Conservation (phyloP, 768 basidiomycete species). For the Suillus plorans region DNA sequence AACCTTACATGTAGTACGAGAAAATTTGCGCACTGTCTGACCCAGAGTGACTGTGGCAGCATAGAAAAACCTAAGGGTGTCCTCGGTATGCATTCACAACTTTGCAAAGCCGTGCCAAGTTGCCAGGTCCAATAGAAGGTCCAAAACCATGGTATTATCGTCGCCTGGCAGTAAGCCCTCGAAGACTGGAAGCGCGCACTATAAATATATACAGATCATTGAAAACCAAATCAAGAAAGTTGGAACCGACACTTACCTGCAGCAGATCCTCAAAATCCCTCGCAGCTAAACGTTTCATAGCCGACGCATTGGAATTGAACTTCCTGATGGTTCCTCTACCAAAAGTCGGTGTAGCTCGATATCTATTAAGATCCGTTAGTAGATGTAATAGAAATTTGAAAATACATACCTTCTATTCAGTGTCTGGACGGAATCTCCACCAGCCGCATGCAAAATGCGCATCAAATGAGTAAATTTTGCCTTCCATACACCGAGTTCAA, state of each 20-base stretch:
- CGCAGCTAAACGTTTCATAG: too few species aligned
- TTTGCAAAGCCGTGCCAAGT: background rate
- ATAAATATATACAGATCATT: background rate
- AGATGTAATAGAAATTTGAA: background rate
- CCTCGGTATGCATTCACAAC: background rate
- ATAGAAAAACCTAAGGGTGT: background rate
- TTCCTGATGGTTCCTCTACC: background rate
- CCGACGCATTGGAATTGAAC: too few species aligned
- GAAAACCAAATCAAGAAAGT: background rate
- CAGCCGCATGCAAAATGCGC: too few species aligned
- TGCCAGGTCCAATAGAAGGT: background rate
- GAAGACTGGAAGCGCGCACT: background rate
- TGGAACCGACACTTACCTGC: background rate
- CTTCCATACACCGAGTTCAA: conserved; percentile 38
- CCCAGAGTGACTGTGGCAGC: background rate
- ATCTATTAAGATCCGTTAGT: too few species aligned
- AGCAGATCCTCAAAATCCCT: background rate
- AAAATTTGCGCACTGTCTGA: background rate
- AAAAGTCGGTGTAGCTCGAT: background rate
- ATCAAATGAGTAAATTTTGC: too few species aligned
- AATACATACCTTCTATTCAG: too few species aligned
- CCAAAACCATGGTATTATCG: too few species aligned
- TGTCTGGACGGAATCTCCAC: too few species aligned
- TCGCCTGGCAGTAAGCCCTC: background rate
- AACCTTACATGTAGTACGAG: background rate